These are phyloP conservation scores for Lactarius pseudohatsudake DNA, from an alignment of 768 basidiomycete species.

Conservation along the genomic window DNA sequence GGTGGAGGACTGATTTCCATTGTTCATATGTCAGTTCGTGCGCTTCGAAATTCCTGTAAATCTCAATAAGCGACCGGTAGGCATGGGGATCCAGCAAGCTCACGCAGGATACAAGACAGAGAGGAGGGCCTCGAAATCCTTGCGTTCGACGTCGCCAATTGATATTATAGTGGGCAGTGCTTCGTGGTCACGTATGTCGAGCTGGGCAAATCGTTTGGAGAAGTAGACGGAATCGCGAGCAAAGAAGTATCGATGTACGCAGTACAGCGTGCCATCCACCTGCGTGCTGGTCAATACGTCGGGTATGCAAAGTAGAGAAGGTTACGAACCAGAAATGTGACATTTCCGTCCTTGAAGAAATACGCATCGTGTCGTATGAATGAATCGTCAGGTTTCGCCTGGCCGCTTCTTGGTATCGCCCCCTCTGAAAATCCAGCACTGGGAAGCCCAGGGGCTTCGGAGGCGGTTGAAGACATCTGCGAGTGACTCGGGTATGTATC, in stretches of 20 bases:
- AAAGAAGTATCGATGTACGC: conserved; percentile 28
- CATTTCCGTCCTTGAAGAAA: conserved; percentile 24
- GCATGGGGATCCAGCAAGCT: not conserved
- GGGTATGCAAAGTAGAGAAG: not conserved
- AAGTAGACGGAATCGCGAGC: conserved; percentile 27
- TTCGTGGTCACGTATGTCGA: conserved; percentile 22
- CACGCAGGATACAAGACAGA: conserved; percentile 29
- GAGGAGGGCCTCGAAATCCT: conserved; percentile 28
- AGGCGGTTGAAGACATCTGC: not conserved
- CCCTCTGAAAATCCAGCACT: not conserved
- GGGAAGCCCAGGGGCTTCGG: not conserved
- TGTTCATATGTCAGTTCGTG: conserved; percentile 14
- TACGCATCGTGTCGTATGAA: conserved; percentile 20
- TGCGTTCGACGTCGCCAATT: conserved; percentile 16
- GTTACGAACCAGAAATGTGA: conserved; percentile 23
- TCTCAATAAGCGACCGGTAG: not conserved
- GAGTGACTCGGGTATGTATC: too few species aligned
- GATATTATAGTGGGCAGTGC: conserved; percentile 13
- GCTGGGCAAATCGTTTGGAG: conserved; percentile 12
- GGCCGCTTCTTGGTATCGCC: not conserved
- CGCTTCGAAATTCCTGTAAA: not conserved
- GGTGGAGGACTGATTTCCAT: conserved; percentile 20
- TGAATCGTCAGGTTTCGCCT: not conserved
- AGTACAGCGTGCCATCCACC: conserved; percentile 23
- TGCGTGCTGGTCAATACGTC: conserved; percentile 5